Evolutionary conservation across 2,329 filamentous ascomycete genomes (phyloP).

Genomic region (Nemania sp.): DNA sequence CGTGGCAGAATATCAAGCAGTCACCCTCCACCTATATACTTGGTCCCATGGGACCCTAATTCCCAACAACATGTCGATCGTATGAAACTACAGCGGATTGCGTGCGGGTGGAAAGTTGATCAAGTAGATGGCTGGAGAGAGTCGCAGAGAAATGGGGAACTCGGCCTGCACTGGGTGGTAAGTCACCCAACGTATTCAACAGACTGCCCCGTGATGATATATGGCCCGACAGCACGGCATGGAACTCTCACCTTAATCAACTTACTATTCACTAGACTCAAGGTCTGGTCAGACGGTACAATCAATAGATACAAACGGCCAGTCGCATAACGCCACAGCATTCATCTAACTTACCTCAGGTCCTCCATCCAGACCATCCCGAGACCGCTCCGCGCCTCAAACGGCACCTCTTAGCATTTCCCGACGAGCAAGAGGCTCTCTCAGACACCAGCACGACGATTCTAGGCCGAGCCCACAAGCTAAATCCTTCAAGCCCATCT

Average conservation of each 20-base stretch:
- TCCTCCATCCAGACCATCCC: slow-evolving; percentile 26
- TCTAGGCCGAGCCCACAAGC: slow-evolving; percentile 25
- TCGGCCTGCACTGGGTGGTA: slow-evolving; percentile 30
- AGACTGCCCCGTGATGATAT: neutral
- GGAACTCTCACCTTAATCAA: neutral
- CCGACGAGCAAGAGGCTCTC: slow-evolving; percentile 22
- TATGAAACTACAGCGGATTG: slow-evolving; percentile 28
- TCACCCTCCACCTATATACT: slow-evolving; percentile 2
- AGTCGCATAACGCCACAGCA: neutral
- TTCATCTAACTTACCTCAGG: slow-evolving; percentile 14
- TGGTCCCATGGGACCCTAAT: slow-evolving; percentile 30
- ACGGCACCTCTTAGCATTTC: slow-evolving; percentile 29
- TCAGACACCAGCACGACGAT: slow-evolving; percentile 26
- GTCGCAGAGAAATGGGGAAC: slow-evolving; percentile 20
- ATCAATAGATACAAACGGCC: neutral
- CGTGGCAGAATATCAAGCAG: neutral
- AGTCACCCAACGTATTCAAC: slow-evolving; percentile 1
- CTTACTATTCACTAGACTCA: neutral
- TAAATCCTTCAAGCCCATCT: slow-evolving; percentile 1
- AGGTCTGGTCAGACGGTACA: neutral
- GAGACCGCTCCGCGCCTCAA: slow-evolving; percentile 26
- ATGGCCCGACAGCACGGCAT: too few species aligned
- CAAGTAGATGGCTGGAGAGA: slow-evolving; percentile 25
- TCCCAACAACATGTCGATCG: slow-evolving; percentile 29
- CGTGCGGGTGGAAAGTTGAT: slow-evolving; percentile 29